Conservation (phyloP, 805 yeast genomes). For the Candida pini region DNA sequence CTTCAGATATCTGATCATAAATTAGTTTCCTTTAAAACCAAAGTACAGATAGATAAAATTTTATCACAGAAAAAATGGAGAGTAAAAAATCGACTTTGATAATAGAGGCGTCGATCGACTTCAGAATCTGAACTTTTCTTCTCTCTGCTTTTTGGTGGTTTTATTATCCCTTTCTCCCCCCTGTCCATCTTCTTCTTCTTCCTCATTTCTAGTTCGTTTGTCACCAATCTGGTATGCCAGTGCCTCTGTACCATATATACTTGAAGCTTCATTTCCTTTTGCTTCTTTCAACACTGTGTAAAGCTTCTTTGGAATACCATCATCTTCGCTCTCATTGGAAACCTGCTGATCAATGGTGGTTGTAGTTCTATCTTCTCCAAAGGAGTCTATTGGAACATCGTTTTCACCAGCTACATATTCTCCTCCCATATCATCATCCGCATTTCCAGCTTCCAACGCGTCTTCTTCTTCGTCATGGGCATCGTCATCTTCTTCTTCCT, state of each 20-base stretch:
- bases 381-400: constrained; percentile 24
- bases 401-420: constrained; percentile 20
- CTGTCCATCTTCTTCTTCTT: neutral
- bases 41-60: too few relatives aligned
- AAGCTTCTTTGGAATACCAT: constrained; percentile 17
- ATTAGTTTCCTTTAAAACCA: too few relatives aligned
- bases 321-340: constrained; percentile 12
- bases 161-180: neutral
- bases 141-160: neutral
- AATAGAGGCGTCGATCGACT: too few relatives aligned
- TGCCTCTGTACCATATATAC: constrained; percentile 28
- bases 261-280: constrained; percentile 15
- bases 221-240: constrained; percentile 17
- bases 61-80: too few relatives aligned
- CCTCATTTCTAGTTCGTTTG: constrained; percentile 1
- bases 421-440: constrained; percentile 24
- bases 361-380: constrained; percentile 18
- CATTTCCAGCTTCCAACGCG: constrained; percentile 15
- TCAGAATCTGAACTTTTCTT: constrained; percentile 7
- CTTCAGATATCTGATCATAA: too few relatives aligned
- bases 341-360: constrained; percentile 5
- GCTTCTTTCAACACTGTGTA: constrained; percentile 30
- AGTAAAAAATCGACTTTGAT: too few relatives aligned
- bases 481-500: constrained; percentile 28
- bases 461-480: constrained; percentile 25